Base-by-base conservation (phyloP, 352 stramenopile species). In the Sclerospora graminicola region DNA sequence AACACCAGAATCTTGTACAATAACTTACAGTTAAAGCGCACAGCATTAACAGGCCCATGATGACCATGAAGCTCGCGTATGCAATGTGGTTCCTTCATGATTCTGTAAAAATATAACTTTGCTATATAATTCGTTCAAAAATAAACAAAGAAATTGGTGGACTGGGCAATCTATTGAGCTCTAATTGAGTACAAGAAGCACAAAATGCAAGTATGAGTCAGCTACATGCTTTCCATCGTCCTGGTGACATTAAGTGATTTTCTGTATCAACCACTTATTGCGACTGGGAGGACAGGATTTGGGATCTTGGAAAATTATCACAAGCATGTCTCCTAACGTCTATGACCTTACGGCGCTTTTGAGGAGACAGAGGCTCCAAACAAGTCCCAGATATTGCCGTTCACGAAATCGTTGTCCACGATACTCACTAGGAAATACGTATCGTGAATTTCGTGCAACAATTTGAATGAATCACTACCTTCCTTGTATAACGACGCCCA, bases 341-440 rank as follows among this genome's bases (percentile, higher is more conserved):
- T 16, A 6, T 7, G 30, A 9, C 23, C 37, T 54, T 50, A 61
- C 33, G 61, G 57, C 13, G 57, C 50, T n/a, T 23, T 54, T 6
- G 57, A 27, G 30, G 48, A 53, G 13, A 57, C 24, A 8, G 58
- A 41, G 8, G 60, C 31, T 20, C 74, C 62, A 39, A 92, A 87
- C 45, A 89, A 51, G 48, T 82, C 68, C 80, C 80, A 92, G 35
- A 92, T 92, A 53, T 92, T 75, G 37, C 80, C 80, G 38, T 82
- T 77, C 42, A 89, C 64, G 45, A 96, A 99, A 57, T 99, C 89
- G 66, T 99, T 98, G 75, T 99, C 95, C 56, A 99, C 95, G 43
- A 99, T 97, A 45, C 92, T 97, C 31, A 98, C 94, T 31, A 99
- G 70, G 57, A 95, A 98, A 63, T 98, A 98, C 37, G 89, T 87